Percentiles rank a stretch among this genome's conserved stretches.
phyloP scores from a whole-genome alignment of 2,329 filamentous ascomycete species.

The Fusarium heterosporum region DNA sequence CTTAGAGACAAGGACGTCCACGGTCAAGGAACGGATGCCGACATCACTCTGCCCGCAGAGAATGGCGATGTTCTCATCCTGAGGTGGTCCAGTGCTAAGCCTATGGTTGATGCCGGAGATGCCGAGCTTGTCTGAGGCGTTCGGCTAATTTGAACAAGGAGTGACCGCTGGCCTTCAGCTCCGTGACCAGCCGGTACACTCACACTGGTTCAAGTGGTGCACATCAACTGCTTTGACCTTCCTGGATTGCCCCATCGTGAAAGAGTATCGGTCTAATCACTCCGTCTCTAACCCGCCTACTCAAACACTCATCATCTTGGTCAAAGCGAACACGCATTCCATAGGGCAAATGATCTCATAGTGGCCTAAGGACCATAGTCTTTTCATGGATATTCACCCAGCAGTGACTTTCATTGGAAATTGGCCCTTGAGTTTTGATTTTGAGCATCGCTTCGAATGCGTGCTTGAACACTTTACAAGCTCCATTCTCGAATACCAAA shows the following conservation, averaged over 20 bases:
- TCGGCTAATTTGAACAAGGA: background rate
- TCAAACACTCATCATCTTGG: background rate
- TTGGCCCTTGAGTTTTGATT: background rate
- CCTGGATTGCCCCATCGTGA: background rate
- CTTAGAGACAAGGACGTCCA: constrained; percentile 70
- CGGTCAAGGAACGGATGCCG: constrained; percentile 72
- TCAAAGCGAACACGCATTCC: constrained; percentile 1
- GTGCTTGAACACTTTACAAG: background rate
- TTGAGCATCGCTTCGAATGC: background rate
- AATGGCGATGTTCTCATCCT: constrained; percentile 76
- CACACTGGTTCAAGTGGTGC: background rate
- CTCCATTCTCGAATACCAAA: constrained; percentile 5
- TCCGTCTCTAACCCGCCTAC: background rate
- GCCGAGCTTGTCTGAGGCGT: constrained; percentile 67
- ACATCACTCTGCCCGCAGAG: constrained; percentile 68
- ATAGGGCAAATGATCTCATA: constrained; percentile 37
- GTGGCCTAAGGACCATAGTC: constrained; percentile 22
- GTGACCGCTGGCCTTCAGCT: background rate
- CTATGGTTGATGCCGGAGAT: constrained; percentile 64
- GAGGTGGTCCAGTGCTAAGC: constrained; percentile 79
- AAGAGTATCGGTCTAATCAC: background rate
- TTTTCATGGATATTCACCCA: constrained; percentile 33
- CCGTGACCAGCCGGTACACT: background rate
- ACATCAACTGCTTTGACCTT: background rate
- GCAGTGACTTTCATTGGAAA: constrained; percentile 9